Evolutionary conservation across 2,329 filamentous ascomycete genomes (phyloP).

Genomic region (Pestalotiopsis sp.): DNA sequence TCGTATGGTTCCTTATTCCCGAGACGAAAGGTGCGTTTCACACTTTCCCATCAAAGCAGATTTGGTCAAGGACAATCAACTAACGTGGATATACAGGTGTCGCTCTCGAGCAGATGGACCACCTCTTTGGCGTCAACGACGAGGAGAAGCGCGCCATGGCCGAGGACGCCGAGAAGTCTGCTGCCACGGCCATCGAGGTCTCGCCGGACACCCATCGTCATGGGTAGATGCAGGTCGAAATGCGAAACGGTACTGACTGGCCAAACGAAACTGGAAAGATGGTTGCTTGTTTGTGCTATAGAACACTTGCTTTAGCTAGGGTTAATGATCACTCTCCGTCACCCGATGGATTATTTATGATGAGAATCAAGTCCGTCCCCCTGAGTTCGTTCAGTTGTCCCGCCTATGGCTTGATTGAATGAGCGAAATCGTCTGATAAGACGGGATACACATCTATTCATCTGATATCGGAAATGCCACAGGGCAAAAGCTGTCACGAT

Average conservation of each 20-base stretch:
- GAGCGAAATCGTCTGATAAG: too few relatives aligned
- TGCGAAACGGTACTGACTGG: background rate
- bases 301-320: background rate
- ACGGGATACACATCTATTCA: too few relatives aligned
- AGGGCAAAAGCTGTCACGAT: too few relatives aligned
- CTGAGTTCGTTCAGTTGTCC: too few relatives aligned
- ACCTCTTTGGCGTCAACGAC: slow-evolving; percentile 49
- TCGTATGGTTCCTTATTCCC: slow-evolving; percentile 61
- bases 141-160: slow-evolving; percentile 8
- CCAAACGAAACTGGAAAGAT: background rate
- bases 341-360: background rate
- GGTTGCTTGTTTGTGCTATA: background rate
- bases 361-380: background rate
- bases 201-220: background rate
- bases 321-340: background rate
- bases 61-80: too few relatives aligned
- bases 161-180: slow-evolving; percentile 2
- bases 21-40: slow-evolving; percentile 34
- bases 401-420: too few relatives aligned
- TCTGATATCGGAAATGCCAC: too few relatives aligned
- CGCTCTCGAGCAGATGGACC: slow-evolving; percentile 62
- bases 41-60: too few relatives aligned
- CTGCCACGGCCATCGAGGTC: background rate
- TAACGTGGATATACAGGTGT: slow-evolving; percentile 47
- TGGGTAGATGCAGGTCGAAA: background rate